Conservation (phyloP, 768 basidiomycete species). For the Tricholoma matsutake region DNA sequence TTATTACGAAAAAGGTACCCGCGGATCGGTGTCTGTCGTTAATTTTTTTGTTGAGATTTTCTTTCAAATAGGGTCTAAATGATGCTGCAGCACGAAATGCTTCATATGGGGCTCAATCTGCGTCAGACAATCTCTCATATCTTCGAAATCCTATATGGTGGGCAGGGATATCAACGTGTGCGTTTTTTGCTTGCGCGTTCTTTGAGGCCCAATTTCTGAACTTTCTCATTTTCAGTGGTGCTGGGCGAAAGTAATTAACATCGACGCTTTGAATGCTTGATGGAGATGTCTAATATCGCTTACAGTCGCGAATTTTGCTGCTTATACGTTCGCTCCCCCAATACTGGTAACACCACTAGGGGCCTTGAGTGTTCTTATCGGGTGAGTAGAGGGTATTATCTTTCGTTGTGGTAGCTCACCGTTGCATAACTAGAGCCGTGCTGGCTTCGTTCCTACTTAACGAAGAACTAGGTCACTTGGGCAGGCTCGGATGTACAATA, state of each 20-base stretch:
- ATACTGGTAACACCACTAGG: conserved; percentile 99
- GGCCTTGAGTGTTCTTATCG: conserved; percentile 92
- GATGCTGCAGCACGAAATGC: conserved; percentile 65
- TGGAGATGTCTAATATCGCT: conserved; percentile 5
- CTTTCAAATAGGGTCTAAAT: conserved; percentile 73
- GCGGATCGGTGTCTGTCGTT: not conserved
- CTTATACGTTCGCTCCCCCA: conserved; percentile 96
- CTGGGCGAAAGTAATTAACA: conserved; percentile 75
- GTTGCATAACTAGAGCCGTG: conserved; percentile 63
- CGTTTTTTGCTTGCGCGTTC: conserved; percentile 31
- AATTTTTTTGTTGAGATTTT: not conserved
- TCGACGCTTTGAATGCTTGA: not conserved
- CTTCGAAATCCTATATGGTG: conserved; percentile 95
- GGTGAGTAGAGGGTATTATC: conserved; percentile 49
- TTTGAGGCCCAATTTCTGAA: conserved; percentile 1
- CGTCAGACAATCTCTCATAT: conserved; percentile 84
- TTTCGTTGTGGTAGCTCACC: conserved; percentile 1
- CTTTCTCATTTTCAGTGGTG: conserved; percentile 57
- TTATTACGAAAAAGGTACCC: conserved; percentile 96
- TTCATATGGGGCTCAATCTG: conserved; percentile 46
- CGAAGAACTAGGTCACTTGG: conserved; percentile 92
- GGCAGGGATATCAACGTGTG: conserved; percentile 90
- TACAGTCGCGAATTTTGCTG: conserved; percentile 86
- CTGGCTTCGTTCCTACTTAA: conserved; percentile 90
- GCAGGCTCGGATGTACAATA: conserved; percentile 80